A percentile compares a stretch with the other conserved stretches of the same genome.
These are phyloP conservation scores for Paraconiothyrium brasiliense DNA, from an alignment of 2,329 filamentous ascomycete species.

Conservation along the genomic window DNA sequence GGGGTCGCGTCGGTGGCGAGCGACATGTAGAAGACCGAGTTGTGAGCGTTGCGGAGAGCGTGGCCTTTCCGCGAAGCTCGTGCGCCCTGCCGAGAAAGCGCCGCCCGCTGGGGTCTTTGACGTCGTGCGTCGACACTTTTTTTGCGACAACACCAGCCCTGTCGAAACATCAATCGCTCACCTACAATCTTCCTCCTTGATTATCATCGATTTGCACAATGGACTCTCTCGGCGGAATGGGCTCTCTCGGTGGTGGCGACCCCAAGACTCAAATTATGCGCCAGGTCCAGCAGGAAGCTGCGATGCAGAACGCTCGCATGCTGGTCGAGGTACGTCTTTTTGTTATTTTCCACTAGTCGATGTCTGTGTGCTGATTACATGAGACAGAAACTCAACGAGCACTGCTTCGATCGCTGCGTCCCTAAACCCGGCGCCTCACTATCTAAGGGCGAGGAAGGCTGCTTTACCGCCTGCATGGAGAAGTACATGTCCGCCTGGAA, in stretches of 20 bases:
- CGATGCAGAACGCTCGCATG: slow-evolving; percentile 60
- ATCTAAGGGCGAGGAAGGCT: slow-evolving; percentile 59
- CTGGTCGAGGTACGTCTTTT: slow-evolving; percentile 56
- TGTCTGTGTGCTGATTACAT: not conserved
- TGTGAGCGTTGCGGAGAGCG: slow-evolving; percentile 32
- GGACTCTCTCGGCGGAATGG: slow-evolving; percentile 30
- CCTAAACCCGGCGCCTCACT: slow-evolving; percentile 61
- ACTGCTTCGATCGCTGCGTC: slow-evolving; percentile 66
- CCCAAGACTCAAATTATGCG: slow-evolving; percentile 60
- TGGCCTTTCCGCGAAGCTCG: slow-evolving; percentile 45
- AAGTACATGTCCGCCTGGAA: slow-evolving; percentile 66
- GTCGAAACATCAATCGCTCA: not conserved
- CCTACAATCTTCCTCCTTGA: not conserved
- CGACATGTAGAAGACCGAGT: slow-evolving; percentile 36
- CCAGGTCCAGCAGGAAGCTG: slow-evolving; percentile 63
- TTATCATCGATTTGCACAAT: not conserved
- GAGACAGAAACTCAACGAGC: slow-evolving; percentile 65
- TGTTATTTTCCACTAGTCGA: slow-evolving; percentile 5
- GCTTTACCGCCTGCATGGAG: slow-evolving; percentile 63
- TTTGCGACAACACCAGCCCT: not conserved
- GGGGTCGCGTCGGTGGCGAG: slow-evolving; percentile 26
- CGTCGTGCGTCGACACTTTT: slow-evolving; percentile 37
- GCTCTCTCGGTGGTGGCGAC: slow-evolving; percentile 49
- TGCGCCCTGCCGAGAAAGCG: slow-evolving; percentile 25
- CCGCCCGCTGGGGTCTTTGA: slow-evolving; percentile 36